These are phyloP conservation scores for Cyclostephanos invisitatus DNA, from an alignment of 108 stramenopile genomes.

Conservation along the genomic window DNA sequence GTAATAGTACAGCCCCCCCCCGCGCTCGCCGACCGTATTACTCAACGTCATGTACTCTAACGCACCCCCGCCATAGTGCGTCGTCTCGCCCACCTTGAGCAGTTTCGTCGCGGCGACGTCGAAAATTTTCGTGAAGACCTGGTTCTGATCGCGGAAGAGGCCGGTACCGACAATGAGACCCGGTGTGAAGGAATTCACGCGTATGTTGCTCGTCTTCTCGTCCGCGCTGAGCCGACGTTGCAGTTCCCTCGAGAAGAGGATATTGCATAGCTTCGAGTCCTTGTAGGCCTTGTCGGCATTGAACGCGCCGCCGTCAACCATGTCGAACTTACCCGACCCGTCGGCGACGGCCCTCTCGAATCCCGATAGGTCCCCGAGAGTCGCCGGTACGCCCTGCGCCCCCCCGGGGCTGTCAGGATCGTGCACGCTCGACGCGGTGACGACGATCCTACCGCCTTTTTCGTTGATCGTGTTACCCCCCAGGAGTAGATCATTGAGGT, in stretches of 20 bases:
- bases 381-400: constrained; percentile 70
- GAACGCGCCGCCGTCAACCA: constrained; percentile 84
- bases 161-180: constrained; percentile 83
- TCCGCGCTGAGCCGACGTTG: constrained; percentile 56
- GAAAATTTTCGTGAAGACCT: constrained; percentile 74
- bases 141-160: constrained; percentile 89
- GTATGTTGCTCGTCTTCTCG: constrained; percentile 39
- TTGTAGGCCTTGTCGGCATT: constrained; percentile 93
- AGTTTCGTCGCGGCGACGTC: constrained; percentile 72
- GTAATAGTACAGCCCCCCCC: constrained; percentile 56
- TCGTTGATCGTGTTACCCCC: constrained; percentile 54
- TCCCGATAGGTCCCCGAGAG: constrained; percentile 80
- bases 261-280: constrained; percentile 86
- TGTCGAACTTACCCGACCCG: constrained; percentile 61
- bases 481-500: constrained; percentile 80
- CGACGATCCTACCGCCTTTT: constrained; percentile 63
- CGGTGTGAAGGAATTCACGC: constrained; percentile 78
- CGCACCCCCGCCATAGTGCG: constrained; percentile 76
- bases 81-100: constrained; percentile 68
- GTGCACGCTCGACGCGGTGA: constrained; percentile 85
- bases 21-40: constrained; percentile 44
- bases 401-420: constrained; percentile 88
- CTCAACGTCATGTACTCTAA: constrained; percentile 76
- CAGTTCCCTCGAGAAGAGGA: constrained; percentile 82
- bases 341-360: constrained; percentile 46